Conservation (phyloP, 805 yeast genomes). For the Yamadazyma philogaea region DNA sequence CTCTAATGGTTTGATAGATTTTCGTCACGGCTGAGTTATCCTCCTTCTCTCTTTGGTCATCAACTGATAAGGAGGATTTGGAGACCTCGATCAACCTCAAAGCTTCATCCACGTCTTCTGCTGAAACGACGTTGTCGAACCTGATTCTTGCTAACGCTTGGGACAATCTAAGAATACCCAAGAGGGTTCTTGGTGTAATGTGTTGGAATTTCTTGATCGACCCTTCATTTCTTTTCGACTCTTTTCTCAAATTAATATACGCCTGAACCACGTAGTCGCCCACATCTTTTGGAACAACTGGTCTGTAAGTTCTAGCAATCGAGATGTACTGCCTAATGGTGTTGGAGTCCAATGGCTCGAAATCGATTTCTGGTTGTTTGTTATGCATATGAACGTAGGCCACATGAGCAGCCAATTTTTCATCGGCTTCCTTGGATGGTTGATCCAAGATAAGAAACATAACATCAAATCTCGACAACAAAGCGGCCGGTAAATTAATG, state of each 20-base stretch:
- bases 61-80: constrained; percentile 68
- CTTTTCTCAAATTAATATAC: constrained; percentile 90
- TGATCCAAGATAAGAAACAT: constrained; percentile 82
- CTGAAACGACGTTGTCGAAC: constrained; percentile 66
- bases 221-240: constrained; percentile 74
- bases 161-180: constrained; percentile 87
- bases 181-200: constrained; percentile 90
- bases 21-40: constrained; percentile 67
- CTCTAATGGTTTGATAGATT: constrained; percentile 69
- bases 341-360: constrained; percentile 72
- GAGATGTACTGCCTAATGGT: constrained; percentile 86
- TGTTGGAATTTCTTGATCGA: constrained; percentile 80
- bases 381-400: constrained; percentile 94
- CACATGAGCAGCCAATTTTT: constrained; percentile 86
- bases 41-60: constrained; percentile 48
- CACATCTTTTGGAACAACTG: constrained; percentile 77
- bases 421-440: constrained; percentile 78
- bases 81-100: constrained; percentile 81
- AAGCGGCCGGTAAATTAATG: constrained; percentile 94
- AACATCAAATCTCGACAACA: constrained; percentile 90
- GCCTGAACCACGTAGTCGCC: constrained; percentile 83
- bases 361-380: constrained; percentile 73
- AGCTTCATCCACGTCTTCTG: constrained; percentile 93
- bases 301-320: constrained; percentile 79
- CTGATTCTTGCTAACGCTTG: constrained; percentile 93